Base-by-base conservation (phyloP, 2,329 filamentous ascomycete genomes). In the Pseudogymnoascus sp. region DNA sequence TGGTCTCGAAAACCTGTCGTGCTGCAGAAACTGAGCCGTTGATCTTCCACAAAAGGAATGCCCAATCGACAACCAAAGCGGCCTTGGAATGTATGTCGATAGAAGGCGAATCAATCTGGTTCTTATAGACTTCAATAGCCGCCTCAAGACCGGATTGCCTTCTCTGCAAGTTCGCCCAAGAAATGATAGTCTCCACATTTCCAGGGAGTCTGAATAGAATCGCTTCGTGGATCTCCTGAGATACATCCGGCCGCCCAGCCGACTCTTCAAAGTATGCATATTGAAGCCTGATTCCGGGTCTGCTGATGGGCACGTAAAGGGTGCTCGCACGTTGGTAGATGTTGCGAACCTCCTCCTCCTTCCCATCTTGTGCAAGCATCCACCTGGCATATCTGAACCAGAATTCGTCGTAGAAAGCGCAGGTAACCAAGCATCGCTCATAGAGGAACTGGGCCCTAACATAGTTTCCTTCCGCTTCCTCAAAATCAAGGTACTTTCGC, bases 301-400 rank as follows among this genome's bases (percentile, higher is more conserved):
- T 82, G 68, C 91, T 91, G 69, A 97, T 88, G 3, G 93, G 92
- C 1, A 96, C 91, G 72, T 89, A 97, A 61, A 96, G 77, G 60
- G 85, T 92, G 67, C 89, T 87, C 8, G 93, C 94, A 63, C 92
- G 86, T 73, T 93, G 86, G 72, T 95, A 97, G 66, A 97, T 94
- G 74, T 91, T 92, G 63, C 94, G 88, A 5, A 93, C 88, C 72
- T 97, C 92, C 72, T 97, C 91, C 52, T 92, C 86, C 74, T 95
- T 96, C 68, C 81, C 86, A 1, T 84, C 77, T 72, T 96, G 90
- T 0, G 85, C 85, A 64, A 83, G 81, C 90, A 97, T 96, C 94
- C 94, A 99, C 41, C 93, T 83, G 14, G 89, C 91, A 75, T 96
- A 99, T n/a, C 94, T 89, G 70, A 96, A 86, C 94, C 94, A 99